These are phyloP conservation scores for Xylariaceae sp. DNA, from an alignment of 2,329 filamentous ascomycete genomes.

Conservation along the genomic window DNA sequence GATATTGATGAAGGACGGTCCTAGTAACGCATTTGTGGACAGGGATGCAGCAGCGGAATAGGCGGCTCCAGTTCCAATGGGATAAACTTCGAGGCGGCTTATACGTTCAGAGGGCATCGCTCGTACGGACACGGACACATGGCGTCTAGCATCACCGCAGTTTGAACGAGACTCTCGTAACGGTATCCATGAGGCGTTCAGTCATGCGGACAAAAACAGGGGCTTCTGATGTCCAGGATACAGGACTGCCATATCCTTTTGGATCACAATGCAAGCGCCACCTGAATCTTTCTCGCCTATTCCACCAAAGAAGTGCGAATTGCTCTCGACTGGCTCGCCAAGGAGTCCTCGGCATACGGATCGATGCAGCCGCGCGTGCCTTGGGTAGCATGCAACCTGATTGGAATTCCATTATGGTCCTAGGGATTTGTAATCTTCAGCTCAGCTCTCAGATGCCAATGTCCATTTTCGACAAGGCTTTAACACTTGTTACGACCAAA, in stretches of 20 bases:
- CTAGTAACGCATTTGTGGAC: too few species aligned
- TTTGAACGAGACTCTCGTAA: conserved; percentile 15
- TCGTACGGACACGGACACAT: conserved; percentile 28
- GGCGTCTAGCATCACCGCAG: conserved; percentile 15
- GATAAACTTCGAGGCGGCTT: conserved; percentile 23
- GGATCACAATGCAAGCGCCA: conserved; percentile 31
- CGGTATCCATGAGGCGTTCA: conserved; percentile 10
- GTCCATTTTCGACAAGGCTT: conserved; percentile 15
- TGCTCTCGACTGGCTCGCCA: conserved; percentile 30
- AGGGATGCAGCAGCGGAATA: conserved; percentile 35
- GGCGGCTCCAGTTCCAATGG: conserved; percentile 30
- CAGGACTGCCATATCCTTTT: conserved; percentile 21
- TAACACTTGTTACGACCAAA: conserved; percentile 32
- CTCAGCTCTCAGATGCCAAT: conserved; percentile 17
- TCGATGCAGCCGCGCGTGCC: conserved; percentile 4
- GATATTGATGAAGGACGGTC: too few species aligned
- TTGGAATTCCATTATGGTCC: conserved; percentile 17
- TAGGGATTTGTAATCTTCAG: conserved; percentile 20
- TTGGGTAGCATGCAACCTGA: neutral
- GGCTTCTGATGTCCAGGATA: conserved; percentile 30
- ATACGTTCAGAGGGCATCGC: conserved; percentile 30
- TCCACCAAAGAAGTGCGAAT: conserved; percentile 28
- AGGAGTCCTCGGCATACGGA: conserved; percentile 31
- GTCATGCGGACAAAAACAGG: conserved; percentile 23
- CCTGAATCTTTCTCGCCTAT: conserved; percentile 11